phyloP scores from a whole-genome alignment of 441 rosid species.

The Brassica balearica region DNA sequence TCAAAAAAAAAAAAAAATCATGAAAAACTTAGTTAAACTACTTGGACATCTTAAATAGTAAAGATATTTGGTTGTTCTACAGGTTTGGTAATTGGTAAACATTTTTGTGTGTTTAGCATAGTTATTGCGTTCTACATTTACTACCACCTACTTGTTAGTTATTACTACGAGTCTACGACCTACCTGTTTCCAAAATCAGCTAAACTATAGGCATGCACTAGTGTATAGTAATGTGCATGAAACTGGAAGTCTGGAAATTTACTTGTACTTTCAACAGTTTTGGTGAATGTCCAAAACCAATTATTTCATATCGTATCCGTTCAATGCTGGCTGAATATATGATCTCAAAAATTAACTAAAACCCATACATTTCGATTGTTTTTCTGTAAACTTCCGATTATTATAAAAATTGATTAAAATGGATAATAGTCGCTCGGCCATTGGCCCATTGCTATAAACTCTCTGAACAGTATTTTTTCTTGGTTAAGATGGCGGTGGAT shows the following conservation, averaged over 20 bases:
- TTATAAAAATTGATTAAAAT: no score
- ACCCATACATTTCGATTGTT: neutral
- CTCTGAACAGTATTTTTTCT: neutral
- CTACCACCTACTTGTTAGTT: neutral
- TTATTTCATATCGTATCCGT: neutral
- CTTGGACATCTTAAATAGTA: slow-evolving; percentile 1
- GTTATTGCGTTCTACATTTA: slow-evolving; percentile 16
- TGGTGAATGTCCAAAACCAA: slow-evolving; percentile 1
- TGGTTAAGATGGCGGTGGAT: neutral
- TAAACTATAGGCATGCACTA: slow-evolving; percentile 9
- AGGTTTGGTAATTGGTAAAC: neutral
- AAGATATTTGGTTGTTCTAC: neutral
- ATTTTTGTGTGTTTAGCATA: neutral
- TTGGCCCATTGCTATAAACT: neutral
- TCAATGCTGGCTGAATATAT: neutral
- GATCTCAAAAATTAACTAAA: neutral
- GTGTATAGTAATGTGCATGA: neutral
- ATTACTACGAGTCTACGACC: slow-evolving; percentile 5
- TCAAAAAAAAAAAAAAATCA: neutral
- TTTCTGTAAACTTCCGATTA: no score
- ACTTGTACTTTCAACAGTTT: neutral
- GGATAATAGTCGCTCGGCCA: neutral
- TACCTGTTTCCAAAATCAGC: slow-evolving; percentile 17
- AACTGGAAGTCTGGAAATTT: neutral
- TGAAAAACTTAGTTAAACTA: neutral